phyloP scores from a whole-genome alignment of 441 rosid species.

The Arabidopsis hybrid region DNA sequence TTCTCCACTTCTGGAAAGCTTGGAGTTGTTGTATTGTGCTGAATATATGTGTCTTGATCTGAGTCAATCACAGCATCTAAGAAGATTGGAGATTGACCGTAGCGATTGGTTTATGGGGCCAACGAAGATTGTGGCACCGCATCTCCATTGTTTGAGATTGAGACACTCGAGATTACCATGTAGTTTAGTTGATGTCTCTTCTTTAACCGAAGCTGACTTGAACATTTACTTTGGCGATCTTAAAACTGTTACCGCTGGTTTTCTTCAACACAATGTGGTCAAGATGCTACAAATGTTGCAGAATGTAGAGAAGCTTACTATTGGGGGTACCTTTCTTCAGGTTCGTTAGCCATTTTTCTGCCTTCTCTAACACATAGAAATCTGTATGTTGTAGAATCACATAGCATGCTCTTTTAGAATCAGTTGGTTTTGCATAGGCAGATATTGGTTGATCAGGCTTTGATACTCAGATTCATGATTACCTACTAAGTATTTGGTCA shows the following conservation, averaged over 20 bases:
- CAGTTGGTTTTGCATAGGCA: background rate
- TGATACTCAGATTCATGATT: background rate
- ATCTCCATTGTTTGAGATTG: constrained; percentile 34
- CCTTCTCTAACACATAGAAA: background rate
- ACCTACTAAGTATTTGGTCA: background rate
- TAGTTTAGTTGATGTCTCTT: constrained; percentile 37
- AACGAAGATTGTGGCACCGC: constrained; percentile 41
- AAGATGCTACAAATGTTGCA: constrained; percentile 34
- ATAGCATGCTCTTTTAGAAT: background rate
- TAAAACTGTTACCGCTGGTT: constrained; percentile 18
- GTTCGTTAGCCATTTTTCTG: constrained; percentile 14
- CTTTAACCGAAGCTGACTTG: constrained; percentile 35
- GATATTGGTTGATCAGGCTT: constrained; percentile 7
- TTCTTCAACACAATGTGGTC: constrained; percentile 34
- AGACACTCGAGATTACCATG: constrained; percentile 32
- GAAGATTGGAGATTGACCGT: constrained; percentile 36
- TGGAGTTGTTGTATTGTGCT: constrained; percentile 36
- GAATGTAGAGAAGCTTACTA: constrained; percentile 37
- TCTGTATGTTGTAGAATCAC: constrained; percentile 1
- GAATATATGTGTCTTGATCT: constrained; percentile 38
- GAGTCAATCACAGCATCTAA: constrained; percentile 30
- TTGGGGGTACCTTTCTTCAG: constrained; percentile 45
- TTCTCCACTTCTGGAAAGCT: constrained; percentile 35
- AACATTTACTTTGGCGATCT: constrained; percentile 42
- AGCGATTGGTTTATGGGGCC: constrained; percentile 37